Percentiles rank a stretch among this genome's conserved stretches.
phyloP scores from a whole-genome alignment of 495 filamentous ascomycete genomes.

The Geoglossum glabrum region DNA sequence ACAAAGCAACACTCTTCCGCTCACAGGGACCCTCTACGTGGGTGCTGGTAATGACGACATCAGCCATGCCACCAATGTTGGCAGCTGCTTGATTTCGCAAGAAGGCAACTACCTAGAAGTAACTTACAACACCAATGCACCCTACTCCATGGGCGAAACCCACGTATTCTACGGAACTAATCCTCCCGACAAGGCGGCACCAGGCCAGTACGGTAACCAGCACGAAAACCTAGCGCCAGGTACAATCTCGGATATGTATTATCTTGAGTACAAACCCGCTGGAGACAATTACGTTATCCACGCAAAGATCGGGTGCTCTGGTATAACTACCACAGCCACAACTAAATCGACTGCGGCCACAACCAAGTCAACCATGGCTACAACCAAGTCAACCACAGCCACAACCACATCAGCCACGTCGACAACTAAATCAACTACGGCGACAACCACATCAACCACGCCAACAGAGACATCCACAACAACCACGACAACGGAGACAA shows the following conservation, averaged over 20 bases:
- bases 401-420: too few relatives aligned
- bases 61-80: constrained; percentile 12
- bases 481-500: too few relatives aligned
- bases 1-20: neutral
- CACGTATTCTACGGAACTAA: neutral
- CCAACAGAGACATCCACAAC: too few relatives aligned
- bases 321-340: too few relatives aligned
- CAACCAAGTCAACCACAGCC: too few relatives aligned
- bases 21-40: constrained; percentile 11
- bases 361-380: too few relatives aligned
- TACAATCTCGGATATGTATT: neutral
- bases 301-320: neutral
- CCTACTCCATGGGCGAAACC: neutral
- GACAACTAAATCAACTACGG: too few relatives aligned
- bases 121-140: constrained; percentile 6
- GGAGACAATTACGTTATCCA: neutral
- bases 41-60: constrained; percentile 16
- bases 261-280: neutral
- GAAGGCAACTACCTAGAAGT: constrained; percentile 10
- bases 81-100: neutral
- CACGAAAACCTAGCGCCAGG: neutral
- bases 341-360: too few relatives aligned
- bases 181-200: neutral
- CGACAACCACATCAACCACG: too few relatives aligned
- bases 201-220: neutral